A percentile compares a stretch with the other conserved stretches of the same genome.
These are phyloP conservation scores for Wickerhamiella musiphila DNA, from an alignment of 805 yeast species.

Conservation along the genomic window DNA sequence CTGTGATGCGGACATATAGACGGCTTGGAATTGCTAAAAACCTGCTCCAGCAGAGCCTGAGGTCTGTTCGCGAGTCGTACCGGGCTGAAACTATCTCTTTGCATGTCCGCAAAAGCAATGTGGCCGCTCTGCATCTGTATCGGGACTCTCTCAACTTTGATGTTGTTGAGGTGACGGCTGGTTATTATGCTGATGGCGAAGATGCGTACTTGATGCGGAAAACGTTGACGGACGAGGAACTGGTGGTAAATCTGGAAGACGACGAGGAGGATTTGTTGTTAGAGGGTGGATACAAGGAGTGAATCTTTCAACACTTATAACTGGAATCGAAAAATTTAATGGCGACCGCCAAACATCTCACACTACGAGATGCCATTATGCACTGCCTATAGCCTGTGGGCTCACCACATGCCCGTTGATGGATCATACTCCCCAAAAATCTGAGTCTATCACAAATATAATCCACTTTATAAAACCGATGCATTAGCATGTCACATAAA, in stretches of 20 bases:
- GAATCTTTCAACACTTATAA: no score
- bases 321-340: background rate
- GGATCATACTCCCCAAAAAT: no score
- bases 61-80: conserved; percentile 66
- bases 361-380: no score
- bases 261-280: conserved; percentile 1
- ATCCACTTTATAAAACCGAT: no score
- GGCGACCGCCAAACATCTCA: background rate
- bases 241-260: conserved; percentile 10
- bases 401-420: no score
- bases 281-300: background rate
- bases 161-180: conserved; percentile 61
- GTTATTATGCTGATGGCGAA: conserved; percentile 94
- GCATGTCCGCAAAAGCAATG: conserved; percentile 84
- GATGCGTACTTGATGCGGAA: conserved; percentile 94
- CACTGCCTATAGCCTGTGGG: no score
- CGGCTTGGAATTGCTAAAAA: conserved; percentile 87
- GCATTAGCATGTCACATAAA: no score
- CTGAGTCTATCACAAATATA: no score
- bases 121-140: conserved; percentile 87
- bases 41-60: conserved; percentile 62
- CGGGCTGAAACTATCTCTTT: conserved; percentile 69
- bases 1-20: conserved; percentile 91
- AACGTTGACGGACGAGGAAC: conserved; percentile 26
- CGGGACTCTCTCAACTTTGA: conserved; percentile 71